phyloP scores from a whole-genome alignment of 257 asterid species.

The Sherardia arvensis region DNA sequence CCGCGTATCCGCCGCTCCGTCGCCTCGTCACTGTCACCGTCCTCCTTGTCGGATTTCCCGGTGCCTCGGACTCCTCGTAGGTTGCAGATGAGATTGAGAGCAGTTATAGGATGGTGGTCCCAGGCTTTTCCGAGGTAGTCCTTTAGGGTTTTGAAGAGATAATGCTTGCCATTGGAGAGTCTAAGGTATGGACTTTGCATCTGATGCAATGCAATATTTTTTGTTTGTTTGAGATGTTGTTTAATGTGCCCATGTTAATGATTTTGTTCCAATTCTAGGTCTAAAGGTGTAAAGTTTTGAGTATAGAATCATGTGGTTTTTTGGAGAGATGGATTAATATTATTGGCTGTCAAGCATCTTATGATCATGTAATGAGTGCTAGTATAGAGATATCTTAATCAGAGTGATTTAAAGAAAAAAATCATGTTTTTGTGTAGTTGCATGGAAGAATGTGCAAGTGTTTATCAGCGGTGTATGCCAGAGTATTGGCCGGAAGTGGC shows the following conservation, averaged over 20 bases:
- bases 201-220: neutral
- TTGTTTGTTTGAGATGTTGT: neutral
- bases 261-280: neutral
- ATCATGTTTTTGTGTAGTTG: conserved; percentile 50
- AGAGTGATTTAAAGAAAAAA: neutral
- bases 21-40: too few species aligned
- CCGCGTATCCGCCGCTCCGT: too few species aligned
- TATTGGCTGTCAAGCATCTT: neutral
- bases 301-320: neutral
- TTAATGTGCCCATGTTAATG: too few species aligned
- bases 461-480: conserved; percentile 58
- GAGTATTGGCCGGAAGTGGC: conserved; percentile 86
- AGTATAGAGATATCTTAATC: conserved; percentile 1
- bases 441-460: conserved; percentile 97
- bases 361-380: conserved; percentile 1
- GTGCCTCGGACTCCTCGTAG: too few species aligned
- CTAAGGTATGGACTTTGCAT: conserved; percentile 51
- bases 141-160: conserved; percentile 78
- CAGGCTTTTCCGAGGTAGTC: too few species aligned
- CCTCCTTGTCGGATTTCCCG: too few species aligned
- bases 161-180: conserved; percentile 70
- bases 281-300: neutral
- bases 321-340: neutral
- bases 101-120: too few species aligned
- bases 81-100: too few species aligned